Base-by-base conservation (phyloP, 495 filamentous ascomycete genomes). In the Lepidopterella palustris region DNA sequence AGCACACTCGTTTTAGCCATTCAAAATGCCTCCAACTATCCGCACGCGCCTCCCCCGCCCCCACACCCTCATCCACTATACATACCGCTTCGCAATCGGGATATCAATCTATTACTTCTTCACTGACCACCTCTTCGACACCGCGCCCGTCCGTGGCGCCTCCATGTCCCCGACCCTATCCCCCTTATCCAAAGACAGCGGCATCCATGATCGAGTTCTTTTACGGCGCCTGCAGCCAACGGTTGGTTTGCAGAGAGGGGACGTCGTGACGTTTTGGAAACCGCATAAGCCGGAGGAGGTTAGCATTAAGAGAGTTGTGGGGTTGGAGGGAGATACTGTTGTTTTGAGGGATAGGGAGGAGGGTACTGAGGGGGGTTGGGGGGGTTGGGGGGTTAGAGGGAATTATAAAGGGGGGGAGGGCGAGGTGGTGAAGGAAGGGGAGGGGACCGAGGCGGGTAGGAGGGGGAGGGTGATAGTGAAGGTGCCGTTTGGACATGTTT, bases 151-250 rank as follows among this genome's bases (percentile, higher is more conserved):
- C 18, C 62, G 31, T 3, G 73, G 73, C 20, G 23, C 25, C 4
- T 68, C 63, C 32, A 75, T 75, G 73, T 55, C 68, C 6, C 73
- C 73, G 1, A 63, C 73, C 2, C 65, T 75, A 2, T 68, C 63
- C 4, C 70, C 69, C 18, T 13, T 60, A 59, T 63, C 61, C 42
- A 45, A 71, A 55, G 57, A 58, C 20, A 66, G 67, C 0, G 69
- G 72, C 26, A 15, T 24, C n/a, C 18, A 40, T 9, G 60, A 69
- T 10, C 45, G 59, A 13, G 55, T 72, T 0, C 13, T 71, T 5
- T 63, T 70, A 49, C 31, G 51, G 45, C 54, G 55, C 18, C 26
- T 4, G 6, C 11, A 18, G 11, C 45, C 49, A 8, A n/a, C n/a
- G 1, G 18, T 58, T 1, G 18, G 32, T 4, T 5, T 62, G 8